A percentile compares a stretch with the other conserved stretches of the same genome.
Conservation (phyloP, 148 eudicot species). For the Silene uniflora region DNA sequence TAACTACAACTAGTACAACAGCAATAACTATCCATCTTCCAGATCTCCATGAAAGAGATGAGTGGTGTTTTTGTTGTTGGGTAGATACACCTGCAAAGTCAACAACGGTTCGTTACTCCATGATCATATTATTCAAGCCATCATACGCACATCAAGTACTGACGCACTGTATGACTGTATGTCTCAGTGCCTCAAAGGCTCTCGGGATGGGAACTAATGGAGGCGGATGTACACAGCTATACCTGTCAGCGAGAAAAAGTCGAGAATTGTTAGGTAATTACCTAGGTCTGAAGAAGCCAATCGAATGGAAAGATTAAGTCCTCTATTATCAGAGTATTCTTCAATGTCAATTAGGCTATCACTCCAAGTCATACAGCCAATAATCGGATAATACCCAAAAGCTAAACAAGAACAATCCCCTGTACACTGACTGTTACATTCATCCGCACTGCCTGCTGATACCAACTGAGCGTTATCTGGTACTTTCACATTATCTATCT, state of each 20-base stretch:
- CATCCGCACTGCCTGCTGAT: background rate
- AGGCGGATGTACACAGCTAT: background rate
- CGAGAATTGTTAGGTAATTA: background rate
- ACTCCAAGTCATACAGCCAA: constrained; percentile 48
- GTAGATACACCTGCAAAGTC: constrained; percentile 2
- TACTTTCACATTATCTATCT: constrained; percentile 31
- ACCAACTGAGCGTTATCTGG: constrained; percentile 31
- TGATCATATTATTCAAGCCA: no score
- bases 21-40: background rate
- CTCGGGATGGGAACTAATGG: background rate
- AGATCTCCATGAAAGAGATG: constrained; percentile 3
- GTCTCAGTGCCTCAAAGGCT: background rate
- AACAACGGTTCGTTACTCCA: background rate
- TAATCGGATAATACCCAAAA: constrained; percentile 31
- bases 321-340: constrained; percentile 17
- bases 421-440: constrained; percentile 33
- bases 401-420: constrained; percentile 40
- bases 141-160: background rate
- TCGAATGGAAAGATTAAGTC: constrained; percentile 38
- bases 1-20: background rate
- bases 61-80: background rate
- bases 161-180: background rate
- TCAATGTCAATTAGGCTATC: constrained; percentile 36
- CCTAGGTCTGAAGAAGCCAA: constrained; percentile 38
- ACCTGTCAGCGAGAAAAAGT: background rate